These are phyloP conservation scores for Dioscorea alata DNA, from an alignment of 106 monocot species.

Conservation along the genomic window DNA sequence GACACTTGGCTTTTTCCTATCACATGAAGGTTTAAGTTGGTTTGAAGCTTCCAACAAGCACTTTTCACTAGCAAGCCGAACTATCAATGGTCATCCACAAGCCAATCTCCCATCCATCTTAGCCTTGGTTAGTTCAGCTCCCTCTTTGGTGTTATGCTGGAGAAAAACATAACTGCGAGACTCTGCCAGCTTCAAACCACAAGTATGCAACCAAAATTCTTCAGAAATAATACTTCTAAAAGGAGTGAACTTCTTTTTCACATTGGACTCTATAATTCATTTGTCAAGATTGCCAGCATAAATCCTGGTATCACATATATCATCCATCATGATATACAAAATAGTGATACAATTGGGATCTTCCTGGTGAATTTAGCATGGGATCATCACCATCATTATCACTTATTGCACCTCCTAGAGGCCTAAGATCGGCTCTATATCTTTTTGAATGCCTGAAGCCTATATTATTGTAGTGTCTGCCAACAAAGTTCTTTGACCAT, in stretches of 20 bases:
- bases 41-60: slow-evolving; percentile 15
- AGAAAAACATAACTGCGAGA: slow-evolving; percentile 94
- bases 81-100: slow-evolving; percentile 78
- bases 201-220: slow-evolving; percentile 88
- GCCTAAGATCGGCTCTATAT: too few species aligned
- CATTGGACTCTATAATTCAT: slow-evolving; percentile 80
- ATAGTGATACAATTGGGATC: slow-evolving; percentile 15
- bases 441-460: too few species aligned
- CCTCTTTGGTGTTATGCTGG: slow-evolving; percentile 82
- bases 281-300: slow-evolving; percentile 91
- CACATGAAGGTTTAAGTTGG: slow-evolving; percentile 1
- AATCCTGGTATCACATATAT: slow-evolving; percentile 52
- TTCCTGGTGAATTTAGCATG: too few species aligned
- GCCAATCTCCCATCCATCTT: slow-evolving; percentile 80
- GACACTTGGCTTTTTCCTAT: slow-evolving; percentile 26
- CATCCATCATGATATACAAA: slow-evolving; percentile 28
- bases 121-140: slow-evolving; percentile 74
- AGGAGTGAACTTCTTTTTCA: slow-evolving; percentile 86
- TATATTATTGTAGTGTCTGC: too few species aligned
- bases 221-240: slow-evolving; percentile 83
- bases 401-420: too few species aligned
- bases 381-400: too few species aligned
- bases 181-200: slow-evolving; percentile 83
- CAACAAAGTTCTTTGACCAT: too few species aligned
- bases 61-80: slow-evolving; percentile 81